Evolutionary conservation across 1,139 yeast genomes (phyloP), one percentile per base, ranked within the genome.

Genomic region (Taiozyma onychis): DNA sequence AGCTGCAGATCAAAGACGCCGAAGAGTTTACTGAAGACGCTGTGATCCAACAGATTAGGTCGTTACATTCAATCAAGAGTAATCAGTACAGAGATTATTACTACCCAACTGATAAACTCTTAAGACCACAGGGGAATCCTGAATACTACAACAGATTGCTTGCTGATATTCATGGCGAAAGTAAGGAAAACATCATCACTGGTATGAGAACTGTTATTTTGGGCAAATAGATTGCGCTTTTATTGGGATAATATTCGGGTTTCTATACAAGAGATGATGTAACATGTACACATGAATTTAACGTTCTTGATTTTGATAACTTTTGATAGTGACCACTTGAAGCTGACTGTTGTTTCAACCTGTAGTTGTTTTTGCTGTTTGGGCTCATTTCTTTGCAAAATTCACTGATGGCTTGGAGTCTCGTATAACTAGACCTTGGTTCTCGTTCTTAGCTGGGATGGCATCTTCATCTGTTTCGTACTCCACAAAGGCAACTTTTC

Each of bases 41-140:
- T 56, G 68, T 85, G 51, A 73, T 75, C 51, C 80, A 81, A 55
- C 91, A 85, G 65, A 78, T 78, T 55, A 69, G 72, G 48, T 77
- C 90, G 3, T 68, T 85, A 52, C 73, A 83, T 49, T 80, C 78
- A 58, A 68, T 86, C 56, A 76, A 77, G 49, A 77, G 75, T 56
- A 83, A 83, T 64, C 83, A 82, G 63, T 84, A 83, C 70, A 76
- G 74, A 62, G 77, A 78, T 54, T 80, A 81, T 62, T 86, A 85
- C 64, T 72, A 76, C 56, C 74, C 83, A 39, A 84, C 83, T 53
- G 85, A 82, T 48, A 85, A 85, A 65, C 68, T 90, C 55, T 69
- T 80, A 61, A 74, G 69, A 58, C 97, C 97, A 32, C 83, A 84
- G 63, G 96, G 97, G 2, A 88, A 89, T 65, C 91, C 96, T 3